These are phyloP conservation scores for Phytopythium delawarense DNA, from an alignment of 352 stramenopile species.

Conservation along the genomic window DNA sequence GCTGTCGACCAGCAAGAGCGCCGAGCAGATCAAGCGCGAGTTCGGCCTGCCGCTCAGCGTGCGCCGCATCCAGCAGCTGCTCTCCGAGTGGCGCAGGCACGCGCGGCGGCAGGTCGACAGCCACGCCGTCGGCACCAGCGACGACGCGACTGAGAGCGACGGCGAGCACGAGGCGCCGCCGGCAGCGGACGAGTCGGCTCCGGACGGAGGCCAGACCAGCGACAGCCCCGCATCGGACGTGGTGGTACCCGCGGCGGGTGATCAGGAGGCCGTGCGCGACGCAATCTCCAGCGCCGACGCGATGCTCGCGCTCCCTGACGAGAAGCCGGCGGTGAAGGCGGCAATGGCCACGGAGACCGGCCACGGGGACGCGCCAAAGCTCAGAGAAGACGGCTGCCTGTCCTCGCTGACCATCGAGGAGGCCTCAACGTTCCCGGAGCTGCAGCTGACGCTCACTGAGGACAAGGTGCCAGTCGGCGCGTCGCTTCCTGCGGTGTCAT, in stretches of 20 bases:
- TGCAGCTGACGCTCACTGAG: constrained; percentile 1
- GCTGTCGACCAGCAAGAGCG: constrained; percentile 27
- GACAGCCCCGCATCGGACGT: not conserved
- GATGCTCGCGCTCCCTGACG: constrained; percentile 1
- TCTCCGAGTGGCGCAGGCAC: constrained; percentile 40
- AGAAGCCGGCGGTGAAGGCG: not conserved
- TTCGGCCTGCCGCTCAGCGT: constrained; percentile 47
- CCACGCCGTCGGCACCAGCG: constrained; percentile 3
- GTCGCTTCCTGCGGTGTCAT: not conserved
- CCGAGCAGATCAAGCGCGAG: constrained; percentile 41
- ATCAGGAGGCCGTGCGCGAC: not conserved
- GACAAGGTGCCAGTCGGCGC: not conserved
- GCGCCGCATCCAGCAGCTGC: constrained; percentile 51
- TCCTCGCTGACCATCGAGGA: constrained; percentile 3
- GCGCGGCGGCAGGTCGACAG: constrained; percentile 27
- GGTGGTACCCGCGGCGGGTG: not conserved
- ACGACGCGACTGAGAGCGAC: not conserved
- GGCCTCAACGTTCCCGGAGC: not conserved
- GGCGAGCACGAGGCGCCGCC: not conserved
- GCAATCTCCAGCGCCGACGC: constrained; percentile 2
- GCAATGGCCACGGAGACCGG: not conserved
- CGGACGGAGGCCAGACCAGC: not conserved
- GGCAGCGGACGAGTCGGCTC: not conserved
- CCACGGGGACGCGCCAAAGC: not conserved
- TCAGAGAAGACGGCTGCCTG: constrained; percentile 1